A percentile compares a stretch with the other conserved stretches of the same genome.
Conservation (phyloP, 148 eudicot genomes). For the Rhododendron williamsianum region DNA sequence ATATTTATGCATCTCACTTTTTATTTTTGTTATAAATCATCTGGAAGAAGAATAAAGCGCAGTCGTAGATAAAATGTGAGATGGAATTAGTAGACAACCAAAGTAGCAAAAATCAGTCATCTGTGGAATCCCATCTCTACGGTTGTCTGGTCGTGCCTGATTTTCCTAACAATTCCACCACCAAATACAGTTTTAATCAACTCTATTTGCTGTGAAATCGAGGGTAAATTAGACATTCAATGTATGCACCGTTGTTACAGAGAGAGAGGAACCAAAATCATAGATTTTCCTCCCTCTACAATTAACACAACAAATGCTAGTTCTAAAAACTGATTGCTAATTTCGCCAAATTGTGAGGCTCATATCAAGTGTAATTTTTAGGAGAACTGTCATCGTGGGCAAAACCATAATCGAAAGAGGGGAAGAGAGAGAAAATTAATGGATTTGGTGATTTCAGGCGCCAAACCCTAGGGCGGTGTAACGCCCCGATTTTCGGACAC, state of each 20-base stretch:
- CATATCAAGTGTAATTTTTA: constrained; percentile 27
- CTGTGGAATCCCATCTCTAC: constrained; percentile 28
- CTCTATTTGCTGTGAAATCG: neutral
- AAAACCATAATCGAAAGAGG: constrained; percentile 3
- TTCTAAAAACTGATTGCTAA: neutral
- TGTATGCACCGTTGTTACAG: constrained; percentile 17
- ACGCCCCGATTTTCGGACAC: too few relatives aligned
- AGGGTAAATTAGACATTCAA: constrained; percentile 2
- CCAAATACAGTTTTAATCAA: neutral
- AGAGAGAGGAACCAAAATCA: constrained; percentile 5
- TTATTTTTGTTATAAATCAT: neutral
- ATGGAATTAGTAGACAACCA: constrained; percentile 21
- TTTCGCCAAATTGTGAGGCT: neutral
- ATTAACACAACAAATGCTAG: constrained; percentile 19
- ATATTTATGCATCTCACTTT: neutral
- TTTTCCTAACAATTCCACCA: neutral
- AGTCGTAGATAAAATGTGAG: constrained; percentile 2
- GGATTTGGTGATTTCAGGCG: neutral
- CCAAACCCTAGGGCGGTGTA: constrained; percentile 16
- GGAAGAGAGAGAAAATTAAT: neutral
- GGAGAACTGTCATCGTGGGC: constrained; percentile 14
- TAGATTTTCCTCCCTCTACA: neutral
- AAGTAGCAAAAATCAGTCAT: neutral
- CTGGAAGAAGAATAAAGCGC: neutral
- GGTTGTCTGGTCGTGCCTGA: constrained; percentile 29